Conservation (phyloP, 73 alveolate species). For the Tetrahymena borealis region DNA sequence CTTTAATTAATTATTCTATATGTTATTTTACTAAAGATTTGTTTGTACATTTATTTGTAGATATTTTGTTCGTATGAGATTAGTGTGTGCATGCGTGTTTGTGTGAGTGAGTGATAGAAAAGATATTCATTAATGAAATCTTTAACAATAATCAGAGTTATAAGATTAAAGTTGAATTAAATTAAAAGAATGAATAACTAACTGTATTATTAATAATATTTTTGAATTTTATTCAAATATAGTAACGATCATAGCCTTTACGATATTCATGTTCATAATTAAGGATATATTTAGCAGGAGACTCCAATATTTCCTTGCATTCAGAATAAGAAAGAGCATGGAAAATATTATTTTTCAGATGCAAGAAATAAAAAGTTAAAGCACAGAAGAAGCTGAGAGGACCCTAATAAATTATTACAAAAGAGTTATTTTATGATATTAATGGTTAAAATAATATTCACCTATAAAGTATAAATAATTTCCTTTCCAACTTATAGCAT, state of each 20-base stretch:
- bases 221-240: neutral
- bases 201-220: neutral
- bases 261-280: neutral
- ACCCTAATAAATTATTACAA: neutral
- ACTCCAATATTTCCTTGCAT: neutral
- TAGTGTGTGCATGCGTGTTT: no score
- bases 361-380: neutral
- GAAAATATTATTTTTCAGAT: neutral
- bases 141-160: no score
- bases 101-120: no score
- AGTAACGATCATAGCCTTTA: neutral
- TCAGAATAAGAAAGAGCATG: neutral
- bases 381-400: neutral
- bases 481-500: neutral
- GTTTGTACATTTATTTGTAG: no score
- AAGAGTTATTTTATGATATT: neutral
- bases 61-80: no score
- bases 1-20: no score
- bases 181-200: no score
- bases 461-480: neutral
- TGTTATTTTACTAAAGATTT: no score
- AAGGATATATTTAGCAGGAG: neutral
- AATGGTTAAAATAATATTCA: neutral
- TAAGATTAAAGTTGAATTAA: no score
- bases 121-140: no score